Base-by-base conservation (phyloP, 2,329 filamentous ascomycete species). In the Fusarium illudens region DNA sequence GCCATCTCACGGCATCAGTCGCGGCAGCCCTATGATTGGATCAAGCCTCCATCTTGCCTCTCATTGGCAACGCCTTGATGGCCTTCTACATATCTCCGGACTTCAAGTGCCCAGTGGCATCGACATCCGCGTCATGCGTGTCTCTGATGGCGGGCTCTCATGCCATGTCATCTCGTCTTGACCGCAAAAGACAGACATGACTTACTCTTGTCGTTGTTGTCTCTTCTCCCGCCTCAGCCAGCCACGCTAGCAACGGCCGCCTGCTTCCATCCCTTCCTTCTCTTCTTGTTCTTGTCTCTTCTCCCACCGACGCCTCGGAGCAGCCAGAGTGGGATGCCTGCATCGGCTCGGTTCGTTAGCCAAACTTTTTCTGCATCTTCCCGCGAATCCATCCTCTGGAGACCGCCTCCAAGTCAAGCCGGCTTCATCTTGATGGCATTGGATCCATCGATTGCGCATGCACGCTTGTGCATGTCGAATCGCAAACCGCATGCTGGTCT, bases 351-450 rank as follows among this genome's bases (percentile, higher is more conserved):
- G 50, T 49, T 69, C 39, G 27, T 59, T 55, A 42, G 37, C 34
- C 48, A 27, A 36, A 33, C 27, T 63, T 54, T 33, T 68, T 44
- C 66, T 68, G 66, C 66, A 70, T 36, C 36, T 29, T 70, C 54
- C 66, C 66, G 66, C 54, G 32, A 19, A 54, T 50, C 48, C 34
- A 54, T 51, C 33, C 27, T 48, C 48, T 37, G 39, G 46, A 34
- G 39, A 22, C 39, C 29, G 52, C 42, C 42, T 22, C 42, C n/a
- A 15, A 46, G 25, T 22, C 22, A 6, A 46, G 22, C 42, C 27
- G 48, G 15, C 30, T 34, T 42, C 25, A 29, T 39, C 22, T 39
- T 6, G n/a, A 54, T 44, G 19, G 39, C 11, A 22, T 8, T 8
- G 5, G 10, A 17, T 46, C 22, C 25, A 12, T 46, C 42, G 34